Base-by-base conservation (phyloP, 2,329 filamentous ascomycete genomes). In the Tolypocladium guangdongense region DNA sequence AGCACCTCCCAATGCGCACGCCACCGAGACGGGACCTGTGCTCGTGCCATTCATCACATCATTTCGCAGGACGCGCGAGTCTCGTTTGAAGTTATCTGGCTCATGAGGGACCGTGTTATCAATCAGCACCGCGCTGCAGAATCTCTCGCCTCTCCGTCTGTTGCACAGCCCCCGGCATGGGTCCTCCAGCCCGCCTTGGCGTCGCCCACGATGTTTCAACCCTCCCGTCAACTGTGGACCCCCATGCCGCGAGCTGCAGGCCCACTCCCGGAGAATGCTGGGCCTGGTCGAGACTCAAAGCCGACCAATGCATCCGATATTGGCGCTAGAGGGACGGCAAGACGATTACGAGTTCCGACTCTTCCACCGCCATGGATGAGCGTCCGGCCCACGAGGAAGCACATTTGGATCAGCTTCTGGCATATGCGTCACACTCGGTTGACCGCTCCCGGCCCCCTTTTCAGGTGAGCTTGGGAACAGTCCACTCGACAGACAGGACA, bases 81-180 rank as follows among this genome's bases (percentile, higher is more conserved):
- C 43, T 18, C 27, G 24, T 46, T 20, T 32, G 43, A 46, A 11
- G 43, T 7, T 20, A 46, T 46, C 43, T 46, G 27, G 43, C 24
- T 32, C 24, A 46, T 7, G 43, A 5, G 43, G n/a, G 16, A 3
- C 18, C 10, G 20, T 47, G 18, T 47, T n/a, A 18, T 12, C 35
- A n/a, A 46, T 37, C 22, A 30, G 35, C 51, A 52, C 51, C 24
- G 27, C 27, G 27, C 16, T 46, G 43, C 27, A 46, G 43, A 30
- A 27, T 18, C 41, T 46, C 43, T 32, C 27, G 43, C 27, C 27
- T 56, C 54, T 55, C 58, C 62, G 59, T 58, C 60, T 56, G 58
- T 56, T 64, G 62, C 61, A 64, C 62, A 64, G 62, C 62, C 62
- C 57, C 61, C 56, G 59, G 58, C 1, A 59, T 62, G 57, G 46